Percentiles rank a stretch among this genome's conserved stretches.
Evolutionary conservation across 805 yeast genomes (phyloP).

Genomic region (Saccharomyces mikatae): DNA sequence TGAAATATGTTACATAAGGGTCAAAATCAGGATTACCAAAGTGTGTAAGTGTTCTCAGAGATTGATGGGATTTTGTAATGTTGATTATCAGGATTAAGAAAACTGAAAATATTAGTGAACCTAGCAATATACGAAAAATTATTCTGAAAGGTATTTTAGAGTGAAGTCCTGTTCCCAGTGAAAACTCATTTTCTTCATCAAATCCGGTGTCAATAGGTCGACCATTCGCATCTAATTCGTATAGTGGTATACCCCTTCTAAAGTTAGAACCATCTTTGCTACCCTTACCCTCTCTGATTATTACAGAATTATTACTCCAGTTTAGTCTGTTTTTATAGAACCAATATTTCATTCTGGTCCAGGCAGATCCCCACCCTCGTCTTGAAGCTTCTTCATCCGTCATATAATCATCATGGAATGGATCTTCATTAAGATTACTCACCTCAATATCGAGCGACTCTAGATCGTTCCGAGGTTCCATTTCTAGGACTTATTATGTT

Average conservation of each 20-base stretch:
- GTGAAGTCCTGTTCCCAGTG: not conserved
- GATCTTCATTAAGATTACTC: not conserved
- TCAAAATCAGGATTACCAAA: constrained; percentile 8
- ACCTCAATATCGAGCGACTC: not conserved
- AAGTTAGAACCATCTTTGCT: not conserved
- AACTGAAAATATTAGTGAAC: constrained; percentile 1
- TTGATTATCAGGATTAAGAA: constrained; percentile 2
- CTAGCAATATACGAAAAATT: not conserved
- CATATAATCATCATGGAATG: not conserved
- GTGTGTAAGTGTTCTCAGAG: not conserved
- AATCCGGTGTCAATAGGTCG: constrained; percentile 1
- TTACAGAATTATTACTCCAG: not conserved
- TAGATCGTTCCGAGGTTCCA: not conserved
- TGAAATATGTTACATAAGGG: constrained; percentile 26
- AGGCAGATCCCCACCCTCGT: not conserved
- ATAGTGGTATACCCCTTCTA: constrained; percentile 16
- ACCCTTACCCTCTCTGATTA: not conserved
- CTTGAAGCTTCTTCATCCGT: not conserved
- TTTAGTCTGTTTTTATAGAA: constrained; percentile 2
- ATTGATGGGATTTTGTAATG: constrained; percentile 1
- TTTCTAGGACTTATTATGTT: not conserved
- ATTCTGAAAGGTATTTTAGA: constrained; percentile 2
- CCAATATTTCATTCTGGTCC: constrained; percentile 4
- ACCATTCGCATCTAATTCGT: constrained; percentile 15
- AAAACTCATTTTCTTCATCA: constrained; percentile 1